A percentile compares a stretch with the other conserved stretches of the same genome.
Conservation (phyloP, 2,329 filamentous ascomycete genomes). For the Ophiostoma sp. region DNA sequence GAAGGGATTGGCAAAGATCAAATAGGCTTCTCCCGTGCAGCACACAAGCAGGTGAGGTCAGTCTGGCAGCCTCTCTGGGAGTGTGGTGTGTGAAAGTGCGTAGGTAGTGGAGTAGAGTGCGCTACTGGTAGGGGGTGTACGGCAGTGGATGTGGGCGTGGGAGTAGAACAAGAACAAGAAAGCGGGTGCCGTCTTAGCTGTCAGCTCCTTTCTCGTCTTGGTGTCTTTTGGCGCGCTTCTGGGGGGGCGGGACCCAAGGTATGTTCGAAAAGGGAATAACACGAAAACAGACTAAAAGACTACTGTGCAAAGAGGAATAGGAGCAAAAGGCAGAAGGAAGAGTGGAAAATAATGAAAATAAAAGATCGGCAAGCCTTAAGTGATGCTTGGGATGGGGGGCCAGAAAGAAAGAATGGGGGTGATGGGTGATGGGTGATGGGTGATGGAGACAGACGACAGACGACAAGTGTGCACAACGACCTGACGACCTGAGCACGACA, state of each 20-base stretch:
- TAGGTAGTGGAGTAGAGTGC: neutral
- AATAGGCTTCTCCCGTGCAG: slow-evolving; percentile 17
- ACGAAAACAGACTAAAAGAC: neutral
- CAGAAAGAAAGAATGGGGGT: neutral
- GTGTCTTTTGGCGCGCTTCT: slow-evolving; percentile 19
- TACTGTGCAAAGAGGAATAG: neutral
- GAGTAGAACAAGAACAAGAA: neutral
- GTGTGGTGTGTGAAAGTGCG: neutral
- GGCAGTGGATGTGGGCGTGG: neutral
- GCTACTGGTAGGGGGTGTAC: neutral
- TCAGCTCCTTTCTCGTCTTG: slow-evolving; percentile 17
- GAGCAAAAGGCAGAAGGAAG: neutral
- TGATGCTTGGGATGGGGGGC: slow-evolving; percentile 7
- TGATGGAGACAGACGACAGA: neutral
- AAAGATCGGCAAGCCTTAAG: slow-evolving; percentile 9
- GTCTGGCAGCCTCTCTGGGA: neutral
- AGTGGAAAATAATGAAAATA: neutral
- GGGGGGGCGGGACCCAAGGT: neutral
- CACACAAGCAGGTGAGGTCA: neutral
- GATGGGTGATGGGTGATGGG: neutral
- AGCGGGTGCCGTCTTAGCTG: slow-evolving; percentile 10
- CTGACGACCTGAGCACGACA: neutral
- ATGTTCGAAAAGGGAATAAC: slow-evolving; percentile 11
- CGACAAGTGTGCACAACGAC: neutral
- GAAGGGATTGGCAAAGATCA: slow-evolving; percentile 38